These are phyloP conservation scores for Pichia exigua DNA, from an alignment of 805 yeast genomes.

Conservation along the genomic window DNA sequence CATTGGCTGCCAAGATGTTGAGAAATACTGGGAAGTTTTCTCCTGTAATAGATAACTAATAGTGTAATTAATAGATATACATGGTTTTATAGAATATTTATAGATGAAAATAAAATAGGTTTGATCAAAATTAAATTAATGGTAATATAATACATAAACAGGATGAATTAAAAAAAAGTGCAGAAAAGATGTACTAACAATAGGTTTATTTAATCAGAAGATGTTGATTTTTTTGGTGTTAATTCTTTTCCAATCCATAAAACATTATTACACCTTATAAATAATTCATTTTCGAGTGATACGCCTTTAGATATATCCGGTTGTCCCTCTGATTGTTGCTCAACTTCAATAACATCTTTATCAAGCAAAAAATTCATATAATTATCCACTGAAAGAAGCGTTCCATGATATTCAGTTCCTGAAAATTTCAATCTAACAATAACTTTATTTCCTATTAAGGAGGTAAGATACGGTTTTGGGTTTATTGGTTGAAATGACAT, in stretches of 20 bases:
- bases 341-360: conserved; percentile 39
- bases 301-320: conserved; percentile 35
- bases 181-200: not conserved
- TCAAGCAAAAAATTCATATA: conserved; percentile 85
- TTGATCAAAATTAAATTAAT: not conserved
- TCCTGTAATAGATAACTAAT: not conserved
- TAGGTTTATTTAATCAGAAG: conserved; percentile 1
- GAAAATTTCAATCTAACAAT: conserved; percentile 85
- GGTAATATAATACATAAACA: not conserved
- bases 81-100: not conserved
- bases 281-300: conserved; percentile 44
- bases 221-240: not conserved
- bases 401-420: conserved; percentile 79
- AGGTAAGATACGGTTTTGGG: conserved; percentile 84
- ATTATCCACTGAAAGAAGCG: conserved; percentile 70
- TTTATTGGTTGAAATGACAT: conserved; percentile 58
- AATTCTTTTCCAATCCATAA: conserved; percentile 53
- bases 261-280: conserved; percentile 87
- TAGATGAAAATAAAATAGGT: not conserved
- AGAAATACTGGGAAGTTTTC: conserved; percentile 23
- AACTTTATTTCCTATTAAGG: conserved; percentile 63
- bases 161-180: not conserved
- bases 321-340: conserved; percentile 36
- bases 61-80: not conserved
- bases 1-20: conserved; percentile 27